Conservation (phyloP, 2,329 filamentous ascomycete genomes). For the Cordyceps javanica region DNA sequence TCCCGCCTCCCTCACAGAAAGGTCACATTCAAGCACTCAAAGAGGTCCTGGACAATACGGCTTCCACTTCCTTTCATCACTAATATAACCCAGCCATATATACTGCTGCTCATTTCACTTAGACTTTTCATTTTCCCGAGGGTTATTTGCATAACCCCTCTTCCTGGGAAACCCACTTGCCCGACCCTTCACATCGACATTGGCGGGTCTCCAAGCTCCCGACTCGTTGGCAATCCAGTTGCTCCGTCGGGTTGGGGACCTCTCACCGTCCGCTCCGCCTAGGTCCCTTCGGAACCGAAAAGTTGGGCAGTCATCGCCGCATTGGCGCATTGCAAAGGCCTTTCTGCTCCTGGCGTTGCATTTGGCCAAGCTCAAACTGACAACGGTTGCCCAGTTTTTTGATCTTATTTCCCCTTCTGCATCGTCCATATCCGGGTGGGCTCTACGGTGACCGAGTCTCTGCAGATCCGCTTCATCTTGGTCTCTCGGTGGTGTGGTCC, state of each 20-base stretch:
- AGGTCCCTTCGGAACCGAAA: background rate
- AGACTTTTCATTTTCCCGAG: background rate
- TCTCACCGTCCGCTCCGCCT: background rate
- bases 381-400: background rate
- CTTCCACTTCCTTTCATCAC: background rate
- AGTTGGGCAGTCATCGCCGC: conserved; percentile 7
- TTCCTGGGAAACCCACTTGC: background rate
- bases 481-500: background rate
- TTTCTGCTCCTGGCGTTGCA: conserved; percentile 4
- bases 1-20: background rate
- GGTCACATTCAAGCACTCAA: background rate
- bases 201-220: conserved; percentile 3
- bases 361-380: conserved; percentile 4
- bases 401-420: background rate
- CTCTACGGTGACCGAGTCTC: background rate
- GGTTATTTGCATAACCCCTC: background rate
- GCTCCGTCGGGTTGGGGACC: background rate
- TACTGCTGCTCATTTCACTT: background rate
- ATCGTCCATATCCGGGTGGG: conserved; percentile 1
- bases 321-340: conserved; percentile 4
- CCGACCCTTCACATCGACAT: background rate
- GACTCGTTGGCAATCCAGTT: background rate
- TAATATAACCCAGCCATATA: conserved; percentile 2
- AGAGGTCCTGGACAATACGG: background rate
- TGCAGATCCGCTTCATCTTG: background rate